phyloP scores from a whole-genome alignment of 768 basidiomycete species.

The Polyporus arcularius region DNA sequence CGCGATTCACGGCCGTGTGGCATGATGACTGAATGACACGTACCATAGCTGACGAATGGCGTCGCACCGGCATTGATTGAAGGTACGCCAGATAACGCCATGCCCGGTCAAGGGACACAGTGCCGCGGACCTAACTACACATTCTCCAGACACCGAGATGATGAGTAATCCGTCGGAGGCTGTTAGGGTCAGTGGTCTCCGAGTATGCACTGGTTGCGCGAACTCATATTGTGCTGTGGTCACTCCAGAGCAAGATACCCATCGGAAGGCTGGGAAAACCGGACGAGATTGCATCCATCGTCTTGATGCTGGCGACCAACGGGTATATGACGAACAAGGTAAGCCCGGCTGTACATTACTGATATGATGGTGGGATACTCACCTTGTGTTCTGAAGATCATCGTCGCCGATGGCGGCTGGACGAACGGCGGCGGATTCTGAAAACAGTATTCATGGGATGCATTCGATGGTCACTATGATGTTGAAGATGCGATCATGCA shows the following conservation, averaged over 20 bases:
- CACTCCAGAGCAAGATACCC: slow-evolving; percentile 44
- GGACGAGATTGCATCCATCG: slow-evolving; percentile 52
- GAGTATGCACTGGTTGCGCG: not conserved
- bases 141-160: slow-evolving; percentile 46
- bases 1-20: not conserved
- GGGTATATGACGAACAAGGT: slow-evolving; percentile 62
- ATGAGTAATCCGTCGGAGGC: slow-evolving; percentile 42
- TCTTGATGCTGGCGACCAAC: slow-evolving; percentile 51
- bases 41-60: slow-evolving; percentile 48
- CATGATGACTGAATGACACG: too few relatives aligned
- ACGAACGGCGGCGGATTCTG: slow-evolving; percentile 41
- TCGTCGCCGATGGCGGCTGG: slow-evolving; percentile 49
- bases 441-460: too few relatives aligned
- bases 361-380: not conserved
- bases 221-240: not conserved
- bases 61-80: slow-evolving; percentile 54
- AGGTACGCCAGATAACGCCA: slow-evolving; percentile 28
- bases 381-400: slow-evolving; percentile 34
- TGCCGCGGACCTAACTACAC: not conserved
- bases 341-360: slow-evolving; percentile 1
- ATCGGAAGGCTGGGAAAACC: slow-evolving; percentile 53
- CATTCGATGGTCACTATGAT: not conserved
- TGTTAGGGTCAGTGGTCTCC: slow-evolving; percentile 30
- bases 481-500: not conserved
- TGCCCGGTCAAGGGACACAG: not conserved